A percentile compares a stretch with the other conserved stretches of the same genome.
phyloP scores from a whole-genome alignment of 2,329 filamentous ascomycete species.

The Didymellaceae sp. region DNA sequence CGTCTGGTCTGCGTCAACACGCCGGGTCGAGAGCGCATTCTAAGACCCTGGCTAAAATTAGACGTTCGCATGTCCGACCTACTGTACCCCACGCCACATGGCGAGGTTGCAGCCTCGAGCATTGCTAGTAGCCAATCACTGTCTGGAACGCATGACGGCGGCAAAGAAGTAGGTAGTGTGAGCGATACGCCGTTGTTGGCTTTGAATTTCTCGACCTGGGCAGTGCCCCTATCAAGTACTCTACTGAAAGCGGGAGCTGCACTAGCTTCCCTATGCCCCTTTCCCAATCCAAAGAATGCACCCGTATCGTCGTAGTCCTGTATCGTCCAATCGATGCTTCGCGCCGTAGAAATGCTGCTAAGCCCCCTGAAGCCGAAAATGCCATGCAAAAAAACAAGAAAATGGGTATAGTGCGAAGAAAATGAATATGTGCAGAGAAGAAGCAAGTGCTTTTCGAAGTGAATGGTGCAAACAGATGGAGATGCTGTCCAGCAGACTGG shows the following conservation, averaged over 20 bases:
- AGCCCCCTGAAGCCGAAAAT: constrained; percentile 29
- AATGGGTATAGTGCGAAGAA: constrained; percentile 49
- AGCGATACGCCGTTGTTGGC: constrained; percentile 37
- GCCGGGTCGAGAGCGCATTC: constrained; percentile 19
- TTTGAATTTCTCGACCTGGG: constrained; percentile 32
- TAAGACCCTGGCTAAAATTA: constrained; percentile 33
- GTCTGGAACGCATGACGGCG: constrained; percentile 4
- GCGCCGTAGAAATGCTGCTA: constrained; percentile 33
- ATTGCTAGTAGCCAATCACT: constrained; percentile 15
- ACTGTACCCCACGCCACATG: constrained; percentile 21
- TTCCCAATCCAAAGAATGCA: constrained; percentile 13
- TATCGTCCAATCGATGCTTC: constrained; percentile 34
- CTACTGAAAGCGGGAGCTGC: constrained; percentile 44
- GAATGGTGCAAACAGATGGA: constrained; percentile 39
- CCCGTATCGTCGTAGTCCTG: constrained; percentile 25
- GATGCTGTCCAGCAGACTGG: constrained; percentile 47
- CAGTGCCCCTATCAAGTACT: constrained; percentile 32
- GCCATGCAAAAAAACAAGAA: constrained; percentile 47
- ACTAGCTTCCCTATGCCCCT: constrained; percentile 41
- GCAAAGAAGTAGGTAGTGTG: constrained; percentile 7
- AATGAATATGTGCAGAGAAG: constrained; percentile 47
- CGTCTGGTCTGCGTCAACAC: constrained; percentile 16
- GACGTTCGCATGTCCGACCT: constrained; percentile 17
- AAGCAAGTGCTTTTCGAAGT: constrained; percentile 35
- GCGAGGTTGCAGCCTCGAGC: constrained; percentile 10